Base-by-base conservation (phyloP, 305 asterid species). In the Plantago coronopus region DNA sequence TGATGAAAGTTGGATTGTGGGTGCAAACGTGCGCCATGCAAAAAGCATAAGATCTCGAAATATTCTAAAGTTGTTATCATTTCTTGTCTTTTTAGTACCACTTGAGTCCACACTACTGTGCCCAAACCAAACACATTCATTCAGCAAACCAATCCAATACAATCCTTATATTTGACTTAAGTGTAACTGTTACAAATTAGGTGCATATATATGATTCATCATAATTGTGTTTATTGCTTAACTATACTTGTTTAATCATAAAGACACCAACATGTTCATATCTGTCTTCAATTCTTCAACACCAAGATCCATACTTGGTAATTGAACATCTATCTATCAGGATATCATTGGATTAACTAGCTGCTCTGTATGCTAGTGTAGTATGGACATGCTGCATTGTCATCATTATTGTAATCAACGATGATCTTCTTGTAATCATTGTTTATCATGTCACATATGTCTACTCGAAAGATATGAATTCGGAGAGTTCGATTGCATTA, bases 11-110 rank as follows among this genome's bases (percentile, higher is more conserved):
- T 7, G 7, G 42, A 56, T 11, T 14, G 62, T 57, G 34, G 43
- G 38, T 17, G 47, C 48, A 45, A 53, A 61, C 57, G 62, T 62
- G 63, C 44, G 67, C 16, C 31, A 48, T 67, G 49, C 67, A 67
- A 46, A 45, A 47, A 60, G 67, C 45, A 56, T 34, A 2, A 7
- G 17, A 40, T 55, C 9, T 19, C 16, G 18, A 7, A 47, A 37
- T 62, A 62, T 62, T 69, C 73, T 48, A 69, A 69, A 69, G 65
- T 21, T 17, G 12, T 45, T 46, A 69, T 69, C 63, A 69, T 69
- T 69, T 55, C 19, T 21, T 65, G 10, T 19, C 50, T 17, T 40
- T 47, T 56, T 57, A 22, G 17, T 40, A 20, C 18, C 16, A 23
- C 48, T 20, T 37, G 20, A 8, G 23, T 14, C 15, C 25, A 56